A percentile compares a stretch with the other conserved stretches of the same genome.
Conservation (phyloP, 371 early-diverging fungal species). For the Mortierella sp. region DNA sequence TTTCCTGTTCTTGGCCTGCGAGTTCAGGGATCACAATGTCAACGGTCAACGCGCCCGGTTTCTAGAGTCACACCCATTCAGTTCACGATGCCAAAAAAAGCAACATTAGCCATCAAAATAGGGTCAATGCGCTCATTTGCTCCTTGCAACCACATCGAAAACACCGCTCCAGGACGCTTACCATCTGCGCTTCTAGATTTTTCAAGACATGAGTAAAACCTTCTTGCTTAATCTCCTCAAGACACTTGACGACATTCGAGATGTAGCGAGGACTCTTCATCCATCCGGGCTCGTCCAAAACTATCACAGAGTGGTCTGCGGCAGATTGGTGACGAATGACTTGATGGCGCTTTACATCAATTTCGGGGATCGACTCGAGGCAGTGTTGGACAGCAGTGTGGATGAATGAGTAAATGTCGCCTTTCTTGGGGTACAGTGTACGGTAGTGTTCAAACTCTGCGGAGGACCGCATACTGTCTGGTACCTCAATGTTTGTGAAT, state of each 20-base stretch:
- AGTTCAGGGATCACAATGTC: slow-evolving; percentile 46
- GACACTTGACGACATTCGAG: slow-evolving; percentile 22
- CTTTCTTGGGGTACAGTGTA: slow-evolving; percentile 27
- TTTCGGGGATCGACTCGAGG: slow-evolving; percentile 43
- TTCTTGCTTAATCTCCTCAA: slow-evolving; percentile 47
- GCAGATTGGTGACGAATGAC: slow-evolving; percentile 38
- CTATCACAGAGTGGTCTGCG: slow-evolving; percentile 33
- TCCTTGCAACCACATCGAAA: not conserved
- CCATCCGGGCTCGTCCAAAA: slow-evolving; percentile 43
- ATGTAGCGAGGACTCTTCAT: slow-evolving; percentile 36
- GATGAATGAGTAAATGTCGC: slow-evolving; percentile 31
- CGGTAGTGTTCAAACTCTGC: slow-evolving; percentile 34
- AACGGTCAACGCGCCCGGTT: slow-evolving; percentile 33
- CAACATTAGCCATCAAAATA: not conserved
- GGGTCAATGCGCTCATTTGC: not conserved
- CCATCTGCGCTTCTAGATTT: slow-evolving; percentile 55
- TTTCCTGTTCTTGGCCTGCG: slow-evolving; percentile 14
- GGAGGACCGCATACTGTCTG: slow-evolving; percentile 5
- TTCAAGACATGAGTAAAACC: slow-evolving; percentile 38
- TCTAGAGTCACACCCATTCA: slow-evolving; percentile 5
- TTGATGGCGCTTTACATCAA: slow-evolving; percentile 43
- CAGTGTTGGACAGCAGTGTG: slow-evolving; percentile 43
- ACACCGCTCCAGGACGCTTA: not conserved
- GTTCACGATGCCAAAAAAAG: not conserved
- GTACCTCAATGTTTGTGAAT: slow-evolving; percentile 39